A percentile compares a stretch with the other conserved stretches of the same genome.
Conservation (phyloP, 2,329 filamentous ascomycete species). For the Ceratocystis albifundus region DNA sequence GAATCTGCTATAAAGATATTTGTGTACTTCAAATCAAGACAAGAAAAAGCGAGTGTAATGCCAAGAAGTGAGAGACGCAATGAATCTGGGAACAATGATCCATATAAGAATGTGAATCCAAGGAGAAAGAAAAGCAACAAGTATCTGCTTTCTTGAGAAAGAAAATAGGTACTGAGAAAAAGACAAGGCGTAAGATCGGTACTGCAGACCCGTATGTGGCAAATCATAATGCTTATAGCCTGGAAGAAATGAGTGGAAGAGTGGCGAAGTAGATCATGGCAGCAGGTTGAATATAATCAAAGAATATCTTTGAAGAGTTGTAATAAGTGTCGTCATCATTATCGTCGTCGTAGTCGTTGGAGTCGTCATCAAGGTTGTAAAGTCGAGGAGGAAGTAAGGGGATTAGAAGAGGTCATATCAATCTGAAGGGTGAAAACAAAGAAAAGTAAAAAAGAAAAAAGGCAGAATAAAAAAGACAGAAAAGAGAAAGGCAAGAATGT, state of each 20-base stretch:
- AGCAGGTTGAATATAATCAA: not conserved
- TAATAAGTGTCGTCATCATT: constrained; percentile 16
- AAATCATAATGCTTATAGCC: not conserved
- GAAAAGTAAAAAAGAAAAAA: constrained; percentile 27
- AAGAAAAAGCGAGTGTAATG: not conserved
- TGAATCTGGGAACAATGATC: not conserved
- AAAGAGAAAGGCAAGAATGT: not conserved
- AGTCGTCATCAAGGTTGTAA: constrained; percentile 14
- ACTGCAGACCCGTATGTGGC: not conserved
- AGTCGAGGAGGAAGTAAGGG: not conserved
- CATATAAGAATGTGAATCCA: not conserved
- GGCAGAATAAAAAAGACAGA: constrained; percentile 7
- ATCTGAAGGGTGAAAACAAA: constrained; percentile 15
- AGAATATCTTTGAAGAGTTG: not conserved
- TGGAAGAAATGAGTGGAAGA: not conserved
- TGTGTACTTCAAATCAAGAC: not conserved
- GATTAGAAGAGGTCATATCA: constrained; percentile 12
- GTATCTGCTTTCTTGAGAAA: not conserved
- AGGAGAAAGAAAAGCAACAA: not conserved
- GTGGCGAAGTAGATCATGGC: not conserved
- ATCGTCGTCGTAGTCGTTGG: constrained; percentile 11
- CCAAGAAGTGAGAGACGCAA: not conserved
- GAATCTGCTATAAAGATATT: not conserved
- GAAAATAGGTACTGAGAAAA: not conserved
- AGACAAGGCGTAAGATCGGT: not conserved